These are phyloP conservation scores for Alternaria burnsii DNA, from an alignment of 2,329 filamentous ascomycete species.

Conservation along the genomic window DNA sequence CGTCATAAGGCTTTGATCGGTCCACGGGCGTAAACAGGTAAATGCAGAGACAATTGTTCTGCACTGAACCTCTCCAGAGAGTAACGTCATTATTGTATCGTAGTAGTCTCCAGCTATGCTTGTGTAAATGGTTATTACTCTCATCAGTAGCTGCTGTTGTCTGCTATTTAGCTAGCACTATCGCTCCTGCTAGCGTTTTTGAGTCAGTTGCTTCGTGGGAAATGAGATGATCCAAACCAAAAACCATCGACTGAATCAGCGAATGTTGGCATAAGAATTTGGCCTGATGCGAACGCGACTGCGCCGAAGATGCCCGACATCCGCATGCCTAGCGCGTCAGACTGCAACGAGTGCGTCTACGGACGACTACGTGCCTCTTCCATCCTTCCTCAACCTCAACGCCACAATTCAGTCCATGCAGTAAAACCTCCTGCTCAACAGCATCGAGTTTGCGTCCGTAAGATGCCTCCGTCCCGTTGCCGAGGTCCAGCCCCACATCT, in stretches of 20 bases:
- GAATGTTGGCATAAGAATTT: background rate
- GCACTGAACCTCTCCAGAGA: background rate
- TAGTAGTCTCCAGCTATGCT: too few relatives aligned
- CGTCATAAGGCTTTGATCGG: slow-evolving; percentile 15
- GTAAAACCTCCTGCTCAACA: background rate
- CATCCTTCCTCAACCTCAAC: background rate
- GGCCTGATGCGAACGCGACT: background rate
- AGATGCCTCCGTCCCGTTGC: background rate
- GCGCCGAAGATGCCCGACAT: background rate
- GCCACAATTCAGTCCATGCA: background rate
- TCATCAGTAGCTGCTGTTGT: background rate
- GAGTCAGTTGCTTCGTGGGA: background rate
- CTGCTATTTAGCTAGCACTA: background rate
- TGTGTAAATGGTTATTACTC: background rate
- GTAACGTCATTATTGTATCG: too few relatives aligned
- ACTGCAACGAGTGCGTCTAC: background rate
- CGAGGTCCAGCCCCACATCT: slow-evolving; percentile 20
- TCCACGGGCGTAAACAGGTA: background rate
- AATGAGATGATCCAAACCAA: background rate
- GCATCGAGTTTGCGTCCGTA: background rate
- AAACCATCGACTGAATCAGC: background rate
- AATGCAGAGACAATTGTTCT: background rate
- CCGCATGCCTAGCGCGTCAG: background rate
- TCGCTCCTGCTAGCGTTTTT: background rate
- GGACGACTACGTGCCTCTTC: background rate